Base-by-base conservation (phyloP, 2,329 filamentous ascomycete species). In the Davidsoniella neocaledoniae region DNA sequence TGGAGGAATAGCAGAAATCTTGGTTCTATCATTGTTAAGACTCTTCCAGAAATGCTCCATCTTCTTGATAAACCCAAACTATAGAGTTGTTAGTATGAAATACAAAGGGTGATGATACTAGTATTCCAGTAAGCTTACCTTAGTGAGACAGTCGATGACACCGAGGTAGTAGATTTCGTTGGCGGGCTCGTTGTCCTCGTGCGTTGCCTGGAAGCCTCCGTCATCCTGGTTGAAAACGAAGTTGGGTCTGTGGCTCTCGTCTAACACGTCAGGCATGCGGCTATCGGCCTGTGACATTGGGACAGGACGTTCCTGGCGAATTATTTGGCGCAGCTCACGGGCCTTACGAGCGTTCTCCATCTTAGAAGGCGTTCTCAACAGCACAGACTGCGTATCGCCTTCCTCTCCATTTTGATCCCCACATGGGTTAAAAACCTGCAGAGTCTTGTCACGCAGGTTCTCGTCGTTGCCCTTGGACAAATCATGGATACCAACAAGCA, bases 41-140 rank as follows among this genome's bases (percentile, higher is more conserved):
- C 91, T 90, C 69, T 98, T 98, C 82, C 88, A 91, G 66, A 96
- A 91, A 65, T 96, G 82, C 64, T 98, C 91, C 54, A 90, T 76
- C 62, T 91, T 90, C 68, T 98, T 98, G 65, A 94, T 76, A 56
- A 88, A 79, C 57, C 87, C 87, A 63, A 96, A 98, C 86, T 94
- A 58, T 23, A 52, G 5, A 12, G 5, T 10, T 39, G 23, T 39
- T 23, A 44, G 9, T 17, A n/a, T 48, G 55, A 48, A 45, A 51
- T 66, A 59, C 63, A 60, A 53, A 50, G 23, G 29, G 41, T 33
- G 14, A 29, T 26, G 10, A 16, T 14, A 2, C 39, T 43, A 4
- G 10, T 25, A 4, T 14, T 16, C 23, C 42, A 12, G 3, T 5
- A 33, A 48, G 76, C 85, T 77, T 74, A 94, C 87, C 63, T 95